phyloP scores from a whole-genome alignment of 2,329 filamentous ascomycete genomes.

The Ophiostoma pallidulum region DNA sequence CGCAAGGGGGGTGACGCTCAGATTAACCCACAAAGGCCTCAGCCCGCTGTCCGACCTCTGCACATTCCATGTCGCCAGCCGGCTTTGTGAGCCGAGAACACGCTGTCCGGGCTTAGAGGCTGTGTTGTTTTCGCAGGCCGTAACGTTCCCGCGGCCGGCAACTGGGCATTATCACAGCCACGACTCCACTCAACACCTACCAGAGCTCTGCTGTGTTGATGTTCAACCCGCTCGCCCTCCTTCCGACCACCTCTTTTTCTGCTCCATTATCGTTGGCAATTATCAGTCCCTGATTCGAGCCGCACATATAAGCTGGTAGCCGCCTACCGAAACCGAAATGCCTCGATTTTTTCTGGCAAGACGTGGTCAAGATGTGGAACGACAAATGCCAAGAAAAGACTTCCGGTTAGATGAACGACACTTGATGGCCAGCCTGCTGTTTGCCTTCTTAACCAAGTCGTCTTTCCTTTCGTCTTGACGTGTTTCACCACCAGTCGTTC shows the following conservation, averaged over 20 bases:
- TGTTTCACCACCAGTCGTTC: background rate
- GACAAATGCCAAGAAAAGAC: conserved; percentile 1
- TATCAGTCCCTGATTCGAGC: background rate
- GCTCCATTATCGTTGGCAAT: too few relatives aligned
- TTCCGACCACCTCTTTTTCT: background rate
- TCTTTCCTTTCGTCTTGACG: conserved; percentile 1
- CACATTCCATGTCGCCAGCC: background rate
- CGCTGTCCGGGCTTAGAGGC: background rate
- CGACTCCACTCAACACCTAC: background rate
- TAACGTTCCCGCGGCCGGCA: background rate
- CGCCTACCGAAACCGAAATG: conserved; percentile 1
- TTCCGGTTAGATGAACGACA: background rate
- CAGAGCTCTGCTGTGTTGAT: background rate
- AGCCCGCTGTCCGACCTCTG: background rate
- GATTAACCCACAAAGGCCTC: background rate
- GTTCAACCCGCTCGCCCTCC: background rate
- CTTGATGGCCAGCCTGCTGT: background rate
- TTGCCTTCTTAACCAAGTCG: background rate
- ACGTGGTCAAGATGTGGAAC: background rate
- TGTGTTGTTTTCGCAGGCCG: background rate
- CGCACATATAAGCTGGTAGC: conserved; percentile 5
- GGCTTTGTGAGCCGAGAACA: background rate
- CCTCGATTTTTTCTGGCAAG: background rate
- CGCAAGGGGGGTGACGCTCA: background rate
- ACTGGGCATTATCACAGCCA: background rate